phyloP scores from a whole-genome alignment of 2,329 filamentous ascomycete genomes.

The Cephalotrichum gorgonifer region DNA sequence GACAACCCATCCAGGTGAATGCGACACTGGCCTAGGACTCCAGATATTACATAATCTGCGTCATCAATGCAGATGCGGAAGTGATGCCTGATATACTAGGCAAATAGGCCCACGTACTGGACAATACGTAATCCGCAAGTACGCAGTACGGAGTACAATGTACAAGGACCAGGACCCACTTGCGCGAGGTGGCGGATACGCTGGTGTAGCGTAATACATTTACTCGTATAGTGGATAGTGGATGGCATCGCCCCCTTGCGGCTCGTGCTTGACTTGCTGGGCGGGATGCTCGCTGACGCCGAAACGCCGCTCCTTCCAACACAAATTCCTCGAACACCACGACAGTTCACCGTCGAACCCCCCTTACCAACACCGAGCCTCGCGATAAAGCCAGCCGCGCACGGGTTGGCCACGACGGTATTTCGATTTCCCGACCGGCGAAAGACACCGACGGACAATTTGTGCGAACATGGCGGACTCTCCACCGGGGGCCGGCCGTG shows the following conservation, averaged over 20 bases:
- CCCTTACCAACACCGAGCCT: not conserved
- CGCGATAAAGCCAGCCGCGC: not conserved
- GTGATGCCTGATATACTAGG: too few species aligned
- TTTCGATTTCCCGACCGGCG: not conserved
- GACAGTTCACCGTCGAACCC: not conserved
- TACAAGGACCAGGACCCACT: too few species aligned
- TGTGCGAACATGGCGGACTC: constrained; percentile 34
- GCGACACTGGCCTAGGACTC: too few species aligned
- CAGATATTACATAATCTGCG: too few species aligned
- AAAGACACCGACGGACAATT: not conserved
- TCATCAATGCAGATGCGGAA: too few species aligned
- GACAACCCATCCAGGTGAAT: too few species aligned
- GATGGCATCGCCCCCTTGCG: not conserved
- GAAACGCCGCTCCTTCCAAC: not conserved
- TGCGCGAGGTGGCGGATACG: too few species aligned
- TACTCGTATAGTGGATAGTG: too few species aligned
- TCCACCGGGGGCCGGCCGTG: constrained; percentile 29
- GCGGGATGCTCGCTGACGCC: not conserved
- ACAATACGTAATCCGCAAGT: too few species aligned
- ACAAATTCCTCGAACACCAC: not conserved
- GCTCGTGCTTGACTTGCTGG: not conserved
- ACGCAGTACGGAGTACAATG: too few species aligned
- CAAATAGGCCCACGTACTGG: too few species aligned
- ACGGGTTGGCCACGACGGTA: not conserved
- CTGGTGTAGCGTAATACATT: too few species aligned